Conservation (phyloP, 148 eudicot species). For the Amaranthus palmeri region DNA sequence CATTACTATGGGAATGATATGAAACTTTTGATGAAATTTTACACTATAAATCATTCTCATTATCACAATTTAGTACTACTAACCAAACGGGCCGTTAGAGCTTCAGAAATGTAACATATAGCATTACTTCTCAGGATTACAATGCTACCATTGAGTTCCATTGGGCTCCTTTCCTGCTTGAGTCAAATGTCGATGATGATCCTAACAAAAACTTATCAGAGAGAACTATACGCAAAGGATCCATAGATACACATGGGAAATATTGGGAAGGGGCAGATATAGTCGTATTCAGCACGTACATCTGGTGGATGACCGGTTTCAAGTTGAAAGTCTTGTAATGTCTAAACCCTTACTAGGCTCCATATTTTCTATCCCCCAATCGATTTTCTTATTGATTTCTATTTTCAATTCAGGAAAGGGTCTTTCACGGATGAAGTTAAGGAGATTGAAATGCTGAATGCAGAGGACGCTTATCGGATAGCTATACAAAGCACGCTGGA, state of each 20-base stretch:
- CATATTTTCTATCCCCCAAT: not conserved
- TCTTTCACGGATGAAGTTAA: constrained; percentile 60
- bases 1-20: too few species aligned
- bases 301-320: constrained; percentile 96
- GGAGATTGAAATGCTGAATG: constrained; percentile 48
- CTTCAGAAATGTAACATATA: not conserved
- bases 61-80: too few species aligned
- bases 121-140: constrained; percentile 51
- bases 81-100: not conserved
- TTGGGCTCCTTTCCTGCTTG: constrained; percentile 96
- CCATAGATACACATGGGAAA: constrained; percentile 74
- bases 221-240: constrained; percentile 72
- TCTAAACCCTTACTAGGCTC: not conserved
- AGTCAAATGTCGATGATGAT: constrained; percentile 82
- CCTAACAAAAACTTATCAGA: constrained; percentile 57
- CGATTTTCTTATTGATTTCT: not conserved
- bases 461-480: constrained; percentile 81
- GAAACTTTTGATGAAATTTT: too few species aligned
- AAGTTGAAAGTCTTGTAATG: constrained; percentile 73
- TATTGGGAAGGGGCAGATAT: constrained; percentile 93
- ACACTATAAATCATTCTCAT: too few species aligned
- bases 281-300: constrained; percentile 82
- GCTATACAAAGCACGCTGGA: constrained; percentile 82
- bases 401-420: constrained; percentile 53
- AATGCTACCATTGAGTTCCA: constrained; percentile 93